phyloP scores from a whole-genome alignment of 805 yeast genomes.

The Starmerella stellata region DNA sequence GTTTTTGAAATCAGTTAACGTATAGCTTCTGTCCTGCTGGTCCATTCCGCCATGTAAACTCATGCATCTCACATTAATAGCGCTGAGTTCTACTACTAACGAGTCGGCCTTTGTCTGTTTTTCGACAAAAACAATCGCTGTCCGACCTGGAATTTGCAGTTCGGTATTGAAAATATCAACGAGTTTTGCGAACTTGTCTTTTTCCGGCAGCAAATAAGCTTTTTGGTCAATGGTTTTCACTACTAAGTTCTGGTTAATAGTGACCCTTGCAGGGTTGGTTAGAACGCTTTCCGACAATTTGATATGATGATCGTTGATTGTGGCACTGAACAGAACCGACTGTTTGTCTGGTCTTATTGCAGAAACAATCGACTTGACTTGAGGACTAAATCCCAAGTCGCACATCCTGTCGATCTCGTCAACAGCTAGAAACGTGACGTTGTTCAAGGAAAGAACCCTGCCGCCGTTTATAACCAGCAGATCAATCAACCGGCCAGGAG shows the following conservation, averaged over 20 bases:
- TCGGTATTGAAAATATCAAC: conserved; percentile 31
- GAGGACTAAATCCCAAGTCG: conserved; percentile 95
- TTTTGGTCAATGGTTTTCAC: conserved; percentile 63
- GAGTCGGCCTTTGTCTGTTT: conserved; percentile 75
- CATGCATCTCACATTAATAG: conserved; percentile 39
- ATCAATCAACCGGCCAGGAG: conserved; percentile 91
- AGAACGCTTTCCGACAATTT: conserved; percentile 50
- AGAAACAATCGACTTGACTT: conserved; percentile 59
- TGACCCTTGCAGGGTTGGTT: conserved; percentile 48
- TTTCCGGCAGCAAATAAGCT: not conserved
- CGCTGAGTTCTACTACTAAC: conserved; percentile 35
- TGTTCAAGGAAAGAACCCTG: conserved; percentile 43
- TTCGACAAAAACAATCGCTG: conserved; percentile 62
- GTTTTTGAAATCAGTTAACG: conserved; percentile 48
- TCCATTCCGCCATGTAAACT: conserved; percentile 87
- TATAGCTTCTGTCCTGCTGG: conserved; percentile 60
- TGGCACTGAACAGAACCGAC: conserved; percentile 82
- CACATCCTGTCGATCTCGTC: conserved; percentile 96
- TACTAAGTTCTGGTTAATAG: conserved; percentile 61
- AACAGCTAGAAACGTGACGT: conserved; percentile 66
- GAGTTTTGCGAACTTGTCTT: not conserved
- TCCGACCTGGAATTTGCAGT: not conserved
- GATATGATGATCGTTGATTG: conserved; percentile 72
- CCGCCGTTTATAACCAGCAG: conserved; percentile 70
- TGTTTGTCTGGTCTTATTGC: conserved; percentile 74